These are phyloP conservation scores for Sugiyamaella americana DNA, from an alignment of 805 yeast species.

Conservation along the genomic window DNA sequence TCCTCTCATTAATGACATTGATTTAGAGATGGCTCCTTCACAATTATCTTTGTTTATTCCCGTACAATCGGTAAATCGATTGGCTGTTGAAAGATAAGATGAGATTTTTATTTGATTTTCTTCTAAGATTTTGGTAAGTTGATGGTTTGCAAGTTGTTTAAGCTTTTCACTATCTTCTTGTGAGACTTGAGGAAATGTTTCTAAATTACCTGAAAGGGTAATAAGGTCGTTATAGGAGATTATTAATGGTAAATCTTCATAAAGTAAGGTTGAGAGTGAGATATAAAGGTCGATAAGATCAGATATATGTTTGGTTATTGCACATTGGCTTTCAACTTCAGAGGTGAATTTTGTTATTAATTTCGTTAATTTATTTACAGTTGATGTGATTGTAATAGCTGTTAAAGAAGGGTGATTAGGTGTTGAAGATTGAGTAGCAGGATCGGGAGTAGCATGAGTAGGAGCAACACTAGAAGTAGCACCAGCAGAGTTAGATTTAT, in stretches of 20 bases:
- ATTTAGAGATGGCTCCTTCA: constrained; percentile 16
- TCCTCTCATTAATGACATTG: constrained; percentile 11
- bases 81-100: constrained; percentile 13
- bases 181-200: not conserved
- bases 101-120: constrained; percentile 5
- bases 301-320: constrained; percentile 4
- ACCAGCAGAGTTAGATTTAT: constrained; percentile 7
- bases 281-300: constrained; percentile 22
- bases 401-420: not conserved
- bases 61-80: constrained; percentile 19
- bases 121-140: constrained; percentile 9
- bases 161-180: constrained; percentile 6
- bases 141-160: constrained; percentile 11
- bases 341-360: not conserved
- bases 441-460: no score
- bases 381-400: not conserved
- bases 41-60: constrained; percentile 15
- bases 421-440: no score
- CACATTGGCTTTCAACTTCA: not conserved
- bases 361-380: not conserved
- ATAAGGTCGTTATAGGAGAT: constrained; percentile 20
- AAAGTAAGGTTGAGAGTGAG: constrained; percentile 19
- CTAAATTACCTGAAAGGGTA: not conserved
- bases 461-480: not conserved
- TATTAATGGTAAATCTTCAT: constrained; percentile 10